Evolutionary conservation across 2,329 filamentous ascomycete genomes (phyloP).

Genomic region (Fusarium liriodendri): DNA sequence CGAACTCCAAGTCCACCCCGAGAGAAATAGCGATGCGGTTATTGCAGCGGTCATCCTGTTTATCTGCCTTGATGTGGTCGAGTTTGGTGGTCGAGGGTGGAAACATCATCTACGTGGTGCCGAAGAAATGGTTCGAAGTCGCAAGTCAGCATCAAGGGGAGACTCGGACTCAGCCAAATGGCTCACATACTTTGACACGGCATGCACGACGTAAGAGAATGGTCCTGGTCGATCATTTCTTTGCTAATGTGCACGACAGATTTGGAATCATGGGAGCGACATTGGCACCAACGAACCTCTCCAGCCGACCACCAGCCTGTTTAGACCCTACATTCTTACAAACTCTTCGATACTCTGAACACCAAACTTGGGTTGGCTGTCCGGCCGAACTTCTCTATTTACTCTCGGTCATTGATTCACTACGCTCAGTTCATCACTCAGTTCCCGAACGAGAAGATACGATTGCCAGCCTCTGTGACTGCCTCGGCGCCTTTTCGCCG

Average conservation of each 20-base stretch:
- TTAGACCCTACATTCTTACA: neutral
- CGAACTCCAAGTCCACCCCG: neutral
- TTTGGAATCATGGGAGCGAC: conserved; percentile 21
- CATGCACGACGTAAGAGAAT: conserved; percentile 15
- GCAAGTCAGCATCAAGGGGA: neutral
- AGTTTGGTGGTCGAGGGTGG: conserved; percentile 17
- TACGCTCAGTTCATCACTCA: neutral
- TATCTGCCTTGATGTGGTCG: conserved; percentile 19
- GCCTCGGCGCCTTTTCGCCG: neutral
- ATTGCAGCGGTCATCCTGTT: conserved; percentile 16
- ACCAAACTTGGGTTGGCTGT: conserved; percentile 22
- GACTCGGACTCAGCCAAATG: neutral
- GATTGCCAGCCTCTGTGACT: neutral
- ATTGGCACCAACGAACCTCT: neutral
- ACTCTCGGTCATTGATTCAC: neutral
- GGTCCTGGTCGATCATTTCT: no score
- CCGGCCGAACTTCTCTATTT: conserved; percentile 17
- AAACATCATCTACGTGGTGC: conserved; percentile 12
- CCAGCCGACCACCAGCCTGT: neutral
- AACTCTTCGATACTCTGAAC: conserved; percentile 15
- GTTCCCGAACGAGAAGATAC: neutral
- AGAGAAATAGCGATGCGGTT: neutral
- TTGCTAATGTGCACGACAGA: neutral
- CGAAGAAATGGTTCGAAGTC: conserved; percentile 8
- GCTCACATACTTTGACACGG: conserved; percentile 21